These are phyloP conservation scores for Sporobolomyces roseus DNA, from an alignment of 768 basidiomycete genomes.

Conservation along the genomic window DNA sequence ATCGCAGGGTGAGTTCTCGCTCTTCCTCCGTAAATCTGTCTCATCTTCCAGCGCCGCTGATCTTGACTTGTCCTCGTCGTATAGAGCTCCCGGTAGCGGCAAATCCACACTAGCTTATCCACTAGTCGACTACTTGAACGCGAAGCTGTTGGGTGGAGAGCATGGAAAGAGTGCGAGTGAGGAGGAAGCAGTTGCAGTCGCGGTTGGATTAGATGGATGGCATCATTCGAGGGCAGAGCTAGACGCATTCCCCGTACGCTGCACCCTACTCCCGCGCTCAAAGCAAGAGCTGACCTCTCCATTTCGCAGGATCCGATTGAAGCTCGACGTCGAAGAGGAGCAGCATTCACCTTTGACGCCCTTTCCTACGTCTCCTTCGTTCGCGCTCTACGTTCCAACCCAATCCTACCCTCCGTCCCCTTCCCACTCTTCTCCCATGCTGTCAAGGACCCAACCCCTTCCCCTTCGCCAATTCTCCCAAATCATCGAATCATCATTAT, in stretches of 20 bases:
- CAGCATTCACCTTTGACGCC: constrained; percentile 87
- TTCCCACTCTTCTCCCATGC: constrained; percentile 86
- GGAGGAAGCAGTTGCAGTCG: too few species aligned
- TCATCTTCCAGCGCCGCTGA: not conserved
- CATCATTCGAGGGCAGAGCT: constrained; percentile 76
- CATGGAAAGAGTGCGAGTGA: constrained; percentile 32
- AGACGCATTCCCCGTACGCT: constrained; percentile 57
- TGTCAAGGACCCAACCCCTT: constrained; percentile 72
- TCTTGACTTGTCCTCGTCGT: not conserved
- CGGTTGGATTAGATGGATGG: constrained; percentile 87
- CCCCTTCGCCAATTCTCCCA: constrained; percentile 59
- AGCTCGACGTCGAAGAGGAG: constrained; percentile 75
- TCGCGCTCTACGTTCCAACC: constrained; percentile 53
- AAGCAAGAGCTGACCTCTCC: too few species aligned
- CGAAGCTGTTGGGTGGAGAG: too few species aligned
- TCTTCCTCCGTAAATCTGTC: too few species aligned
- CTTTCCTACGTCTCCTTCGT: constrained; percentile 68
- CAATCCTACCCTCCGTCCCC: constrained; percentile 46
- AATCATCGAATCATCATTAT: constrained; percentile 74
- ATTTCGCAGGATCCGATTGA: constrained; percentile 59
- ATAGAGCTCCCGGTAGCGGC: constrained; percentile 73
- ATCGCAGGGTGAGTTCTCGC: constrained; percentile 31
- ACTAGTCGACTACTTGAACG: constrained; percentile 59
- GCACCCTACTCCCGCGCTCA: not conserved
- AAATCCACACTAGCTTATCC: constrained; percentile 72